phyloP scores from a whole-genome alignment of 139 green algal genomes.

The Chlamydomonas sp. region DNA sequence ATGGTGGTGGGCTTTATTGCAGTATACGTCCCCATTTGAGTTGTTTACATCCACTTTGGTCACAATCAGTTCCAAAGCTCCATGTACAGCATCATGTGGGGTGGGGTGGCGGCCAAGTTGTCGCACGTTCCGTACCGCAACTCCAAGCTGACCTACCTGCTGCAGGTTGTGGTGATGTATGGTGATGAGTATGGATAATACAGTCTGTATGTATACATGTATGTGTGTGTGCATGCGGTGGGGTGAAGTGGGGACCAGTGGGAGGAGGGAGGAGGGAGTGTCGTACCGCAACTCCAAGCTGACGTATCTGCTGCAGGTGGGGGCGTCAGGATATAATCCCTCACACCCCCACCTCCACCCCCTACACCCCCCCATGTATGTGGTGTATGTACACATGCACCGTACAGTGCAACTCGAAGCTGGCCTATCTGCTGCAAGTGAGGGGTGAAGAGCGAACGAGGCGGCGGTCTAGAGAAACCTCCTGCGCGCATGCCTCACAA shows the following conservation, averaged over 20 bases:
- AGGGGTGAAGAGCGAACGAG: too few species aligned
- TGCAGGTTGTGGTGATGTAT: conserved; percentile 43
- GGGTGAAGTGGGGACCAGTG: background rate
- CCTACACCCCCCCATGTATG: background rate
- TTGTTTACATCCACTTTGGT: too few species aligned
- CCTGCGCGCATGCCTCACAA: too few species aligned
- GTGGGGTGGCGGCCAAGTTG: too few species aligned
- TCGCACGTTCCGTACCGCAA: conserved; percentile 88
- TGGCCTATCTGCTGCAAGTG: too few species aligned
- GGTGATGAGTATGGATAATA: background rate
- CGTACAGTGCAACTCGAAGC: too few species aligned
- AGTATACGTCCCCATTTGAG: background rate
- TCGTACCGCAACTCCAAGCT: conserved; percentile 93
- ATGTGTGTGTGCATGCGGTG: background rate
- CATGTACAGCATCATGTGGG: too few species aligned
- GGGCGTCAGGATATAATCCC: background rate
- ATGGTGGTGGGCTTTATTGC: background rate
- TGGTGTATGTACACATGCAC: too few species aligned
- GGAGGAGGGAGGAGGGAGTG: conserved; percentile 67
- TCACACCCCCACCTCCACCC: background rate
- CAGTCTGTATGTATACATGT: conserved; percentile 7
- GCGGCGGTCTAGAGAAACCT: too few species aligned
- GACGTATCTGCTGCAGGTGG: conserved; percentile 87
- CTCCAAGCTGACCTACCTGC: conserved; percentile 84
- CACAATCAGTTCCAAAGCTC: too few species aligned